Percentiles rank a stretch among this genome's conserved stretches.
Conservation (phyloP, 1,284 basidiomycete genomes). For the Ceraceosorus guamensis region DNA sequence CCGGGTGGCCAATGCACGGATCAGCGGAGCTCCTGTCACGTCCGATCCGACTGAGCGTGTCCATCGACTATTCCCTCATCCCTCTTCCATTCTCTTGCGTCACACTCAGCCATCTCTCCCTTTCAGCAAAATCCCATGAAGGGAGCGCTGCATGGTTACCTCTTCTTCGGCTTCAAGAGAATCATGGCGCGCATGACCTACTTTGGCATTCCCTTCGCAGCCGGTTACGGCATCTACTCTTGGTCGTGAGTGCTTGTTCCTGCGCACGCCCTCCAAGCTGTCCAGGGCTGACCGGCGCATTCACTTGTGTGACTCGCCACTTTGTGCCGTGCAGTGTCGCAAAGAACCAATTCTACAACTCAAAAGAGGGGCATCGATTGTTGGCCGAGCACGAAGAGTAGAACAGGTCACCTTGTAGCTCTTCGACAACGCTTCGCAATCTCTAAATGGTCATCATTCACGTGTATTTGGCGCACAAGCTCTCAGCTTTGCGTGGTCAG, state of each 20-base stretch:
- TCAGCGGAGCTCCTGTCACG: no score
- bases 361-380: slow-evolving; percentile 43
- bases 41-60: no score
- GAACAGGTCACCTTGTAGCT: not conserved
- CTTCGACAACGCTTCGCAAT: no score
- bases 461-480: no score
- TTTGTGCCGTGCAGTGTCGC: slow-evolving; percentile 35
- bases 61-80: no score
- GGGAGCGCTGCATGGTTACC: slow-evolving; percentile 39
- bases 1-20: no score
- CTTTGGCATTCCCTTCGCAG: slow-evolving; percentile 41
- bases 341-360: slow-evolving; percentile 44
- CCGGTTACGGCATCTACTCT: slow-evolving; percentile 13
- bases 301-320: not conserved
- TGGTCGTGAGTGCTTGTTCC: not conserved
- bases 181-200: slow-evolving; percentile 44
- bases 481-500: no score
- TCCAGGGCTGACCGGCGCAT: not conserved
- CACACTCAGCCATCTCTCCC: slow-evolving; percentile 33
- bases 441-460: no score
- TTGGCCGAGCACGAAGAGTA: slow-evolving; percentile 30
- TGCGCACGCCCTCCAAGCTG: not conserved
- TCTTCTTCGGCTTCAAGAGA: slow-evolving; percentile 47
- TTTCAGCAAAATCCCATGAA: slow-evolving; percentile 44
- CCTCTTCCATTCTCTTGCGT: not conserved